A percentile compares a stretch with the other conserved stretches of the same genome.
phyloP scores from a whole-genome alignment of 768 basidiomycete genomes.

The Tephrocybe rancida region DNA sequence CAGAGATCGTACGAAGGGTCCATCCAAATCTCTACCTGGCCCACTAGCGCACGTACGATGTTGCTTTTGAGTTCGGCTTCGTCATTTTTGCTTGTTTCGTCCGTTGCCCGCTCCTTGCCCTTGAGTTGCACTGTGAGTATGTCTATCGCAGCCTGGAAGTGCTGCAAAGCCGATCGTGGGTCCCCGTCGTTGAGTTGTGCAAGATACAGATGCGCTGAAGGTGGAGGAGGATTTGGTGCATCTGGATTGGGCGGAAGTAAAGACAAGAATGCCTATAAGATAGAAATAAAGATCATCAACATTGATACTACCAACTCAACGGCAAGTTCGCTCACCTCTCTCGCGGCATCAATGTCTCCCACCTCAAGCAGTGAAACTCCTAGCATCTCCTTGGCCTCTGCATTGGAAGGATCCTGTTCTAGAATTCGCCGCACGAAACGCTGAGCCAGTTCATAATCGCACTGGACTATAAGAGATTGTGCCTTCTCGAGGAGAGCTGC shows the following conservation, averaged over 20 bases:
- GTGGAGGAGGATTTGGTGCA: conserved; percentile 63
- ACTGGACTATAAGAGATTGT: conserved; percentile 79
- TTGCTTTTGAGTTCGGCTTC: conserved; percentile 66
- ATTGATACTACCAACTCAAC: background rate
- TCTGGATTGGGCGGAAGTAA: conserved; percentile 62
- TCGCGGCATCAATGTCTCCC: conserved; percentile 76
- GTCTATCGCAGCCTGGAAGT: conserved; percentile 83
- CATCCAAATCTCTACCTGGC: conserved; percentile 98
- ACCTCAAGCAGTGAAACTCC: conserved; percentile 80
- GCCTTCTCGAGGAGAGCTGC: conserved; percentile 72
- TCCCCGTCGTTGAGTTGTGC: conserved; percentile 84
- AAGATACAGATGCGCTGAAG: conserved; percentile 87
- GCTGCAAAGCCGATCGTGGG: conserved; percentile 67
- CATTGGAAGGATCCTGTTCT: conserved; percentile 61
- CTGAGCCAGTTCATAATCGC: conserved; percentile 80
- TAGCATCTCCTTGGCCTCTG: conserved; percentile 76
- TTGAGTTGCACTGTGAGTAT: conserved; percentile 69
- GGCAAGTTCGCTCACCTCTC: conserved; percentile 47
- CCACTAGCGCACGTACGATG: conserved; percentile 78
- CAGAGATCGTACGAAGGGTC: conserved; percentile 87
- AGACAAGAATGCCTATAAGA: conserved; percentile 58
- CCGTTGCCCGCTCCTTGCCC: conserved; percentile 64
- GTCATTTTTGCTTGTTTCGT: conserved; percentile 39
- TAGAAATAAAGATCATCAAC: conserved; percentile 2
- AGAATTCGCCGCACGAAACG: conserved; percentile 72